These are phyloP conservation scores for Alternaria metachromatica DNA, from an alignment of 2,329 filamentous ascomycete species.

Conservation along the genomic window DNA sequence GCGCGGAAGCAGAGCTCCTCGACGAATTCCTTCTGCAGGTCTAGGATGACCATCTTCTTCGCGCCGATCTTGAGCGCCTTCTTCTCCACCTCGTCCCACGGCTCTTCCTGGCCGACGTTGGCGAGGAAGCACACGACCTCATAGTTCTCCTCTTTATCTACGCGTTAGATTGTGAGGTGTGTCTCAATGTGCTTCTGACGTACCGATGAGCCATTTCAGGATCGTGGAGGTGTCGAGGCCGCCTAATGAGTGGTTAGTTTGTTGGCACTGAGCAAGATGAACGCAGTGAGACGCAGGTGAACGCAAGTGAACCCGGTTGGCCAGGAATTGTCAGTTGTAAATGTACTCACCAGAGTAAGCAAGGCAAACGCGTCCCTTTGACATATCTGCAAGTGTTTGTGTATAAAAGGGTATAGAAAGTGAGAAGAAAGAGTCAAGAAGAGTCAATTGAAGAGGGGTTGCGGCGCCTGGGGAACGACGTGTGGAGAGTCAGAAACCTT, in stretches of 20 bases:
- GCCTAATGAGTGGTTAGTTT: conserved; percentile 47
- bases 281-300: background rate
- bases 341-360: conserved; percentile 54
- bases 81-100: conserved; percentile 63
- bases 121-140: conserved; percentile 68
- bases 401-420: conserved; percentile 16
- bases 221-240: conserved; percentile 66
- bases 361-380: conserved; percentile 56
- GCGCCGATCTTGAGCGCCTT: conserved; percentile 76
- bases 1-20: conserved; percentile 82
- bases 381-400: conserved; percentile 31
- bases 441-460: conserved; percentile 15
- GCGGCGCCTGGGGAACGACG: conserved; percentile 19
- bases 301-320: background rate
- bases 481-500: conserved; percentile 16
- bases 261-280: background rate
- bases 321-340: too few relatives aligned
- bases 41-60: conserved; percentile 65
- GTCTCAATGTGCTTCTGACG: background rate
- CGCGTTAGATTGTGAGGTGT: conserved; percentile 11
- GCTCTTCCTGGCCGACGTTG: conserved; percentile 67
- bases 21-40: conserved; percentile 78
- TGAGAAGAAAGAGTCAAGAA: conserved; percentile 1
- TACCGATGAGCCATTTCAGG: conserved; percentile 47
- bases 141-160: conserved; percentile 58